Base-by-base conservation (phyloP, 352 stramenopile species). In the Globisporangium alternatum region DNA sequence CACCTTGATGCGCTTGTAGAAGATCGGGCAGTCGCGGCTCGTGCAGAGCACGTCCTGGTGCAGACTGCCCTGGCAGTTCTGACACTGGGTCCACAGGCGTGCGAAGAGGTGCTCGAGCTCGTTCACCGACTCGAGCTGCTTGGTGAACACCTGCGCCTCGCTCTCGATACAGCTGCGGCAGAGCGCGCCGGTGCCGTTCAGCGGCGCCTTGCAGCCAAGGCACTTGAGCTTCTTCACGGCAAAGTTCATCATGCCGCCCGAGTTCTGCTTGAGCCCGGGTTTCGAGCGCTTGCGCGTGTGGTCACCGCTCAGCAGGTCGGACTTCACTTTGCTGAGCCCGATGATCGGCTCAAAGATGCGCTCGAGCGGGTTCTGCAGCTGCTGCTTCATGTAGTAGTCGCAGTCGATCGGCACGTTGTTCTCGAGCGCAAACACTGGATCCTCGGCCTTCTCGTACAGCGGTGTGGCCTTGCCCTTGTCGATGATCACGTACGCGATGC, bases 1-100 rank as follows among this genome's bases (percentile, higher is more conserved):
- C 35, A 99, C 97, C 83, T 99, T 99, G 75, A 99, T 99, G 60
- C 98, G 93, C 70, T 99, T 98, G 82, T 99, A 99, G 73, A 99
- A 99, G 66, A 99, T 99, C 35, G 95, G 95, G 62, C 98, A 99
- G 68, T 99, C 98, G 69, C 97, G 94, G 68, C 95, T 98, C 44
- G 95, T 98, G 80, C 97, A 99, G n/a, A 97, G 72, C 67, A 95
- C 88, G 45, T 93, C 85, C 72, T 98, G 97, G 75, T 99, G 96
- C 55, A 99, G 77, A 72, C 90, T 98, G 39, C 96, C 97, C 80
- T 99, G 97, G 74, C 98, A 99, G 71, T 98, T 90, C 81, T 99
- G 98, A 64, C 97, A 99, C 64, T 98, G 89, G 7, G 97, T 98
- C 97, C 97, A 99, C 17, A 99, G 77, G 5, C 96, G 77, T 45